Evolutionary conservation across 352 stramenopile genomes (phyloP).

Genomic region (Phytophthora brassicae): DNA sequence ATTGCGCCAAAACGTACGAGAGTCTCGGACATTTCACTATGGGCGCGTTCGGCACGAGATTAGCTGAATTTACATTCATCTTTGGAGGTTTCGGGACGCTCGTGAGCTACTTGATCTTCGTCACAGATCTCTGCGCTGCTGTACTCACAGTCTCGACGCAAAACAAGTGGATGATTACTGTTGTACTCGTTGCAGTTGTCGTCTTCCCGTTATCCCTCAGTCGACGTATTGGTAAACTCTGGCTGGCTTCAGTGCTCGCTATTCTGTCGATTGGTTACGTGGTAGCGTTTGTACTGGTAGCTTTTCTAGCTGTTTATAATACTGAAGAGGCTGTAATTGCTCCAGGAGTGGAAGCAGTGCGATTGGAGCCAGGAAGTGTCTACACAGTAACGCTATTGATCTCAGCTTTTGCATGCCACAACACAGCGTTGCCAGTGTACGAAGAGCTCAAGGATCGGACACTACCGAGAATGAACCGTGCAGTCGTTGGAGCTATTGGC

Average conservation of each 20-base stretch:
- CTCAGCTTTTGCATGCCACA: constrained; percentile 74
- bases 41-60: constrained; percentile 51
- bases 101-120: constrained; percentile 83
- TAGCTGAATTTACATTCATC: constrained; percentile 85
- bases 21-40: constrained; percentile 75
- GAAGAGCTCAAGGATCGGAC: constrained; percentile 64
- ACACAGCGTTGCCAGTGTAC: constrained; percentile 77
- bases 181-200: constrained; percentile 30
- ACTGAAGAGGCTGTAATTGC: constrained; percentile 4
- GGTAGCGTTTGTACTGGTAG: constrained; percentile 58
- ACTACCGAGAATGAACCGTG: constrained; percentile 62
- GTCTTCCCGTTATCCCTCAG: constrained; percentile 67
- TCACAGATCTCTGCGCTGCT: constrained; percentile 66
- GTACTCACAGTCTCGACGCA: constrained; percentile 37
- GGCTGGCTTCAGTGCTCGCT: constrained; percentile 57
- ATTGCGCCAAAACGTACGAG: constrained; percentile 77
- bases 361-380: constrained; percentile 57
- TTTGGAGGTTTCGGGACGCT: constrained; percentile 82
- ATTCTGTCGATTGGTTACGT: constrained; percentile 75
- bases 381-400: constrained; percentile 81
- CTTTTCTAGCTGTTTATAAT: constrained; percentile 39
- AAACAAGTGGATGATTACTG: constrained; percentile 63
- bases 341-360: constrained; percentile 41
- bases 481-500: constrained; percentile 58
- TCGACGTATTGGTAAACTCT: constrained; percentile 62